These are phyloP conservation scores for Podaxis mareebaensis DNA, from an alignment of 768 basidiomycete species.

Conservation along the genomic window DNA sequence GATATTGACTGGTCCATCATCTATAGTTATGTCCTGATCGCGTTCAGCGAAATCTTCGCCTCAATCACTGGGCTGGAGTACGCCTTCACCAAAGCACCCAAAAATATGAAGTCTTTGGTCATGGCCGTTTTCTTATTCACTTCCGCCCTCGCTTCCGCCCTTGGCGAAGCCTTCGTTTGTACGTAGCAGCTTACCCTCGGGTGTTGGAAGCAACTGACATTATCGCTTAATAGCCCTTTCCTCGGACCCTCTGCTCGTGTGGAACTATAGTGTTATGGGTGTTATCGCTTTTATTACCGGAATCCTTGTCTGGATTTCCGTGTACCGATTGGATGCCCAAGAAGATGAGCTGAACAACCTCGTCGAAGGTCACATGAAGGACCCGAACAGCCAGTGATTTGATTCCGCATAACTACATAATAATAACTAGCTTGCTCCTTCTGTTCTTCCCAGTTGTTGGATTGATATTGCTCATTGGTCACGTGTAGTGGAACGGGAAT, in stretches of 20 bases:
- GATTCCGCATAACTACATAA: neutral
- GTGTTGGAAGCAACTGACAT: neutral
- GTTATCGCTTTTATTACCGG: constrained; percentile 56
- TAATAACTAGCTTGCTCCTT: neutral
- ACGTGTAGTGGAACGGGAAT: neutral
- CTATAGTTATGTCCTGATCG: constrained; percentile 62
- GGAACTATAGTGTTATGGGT: constrained; percentile 70
- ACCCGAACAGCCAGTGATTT: constrained; percentile 1
- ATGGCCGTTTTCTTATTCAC: constrained; percentile 69
- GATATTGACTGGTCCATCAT: neutral
- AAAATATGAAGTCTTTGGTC: constrained; percentile 85
- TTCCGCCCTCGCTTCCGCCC: constrained; percentile 57
- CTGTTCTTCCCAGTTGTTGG: neutral
- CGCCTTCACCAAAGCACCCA: constrained; percentile 90
- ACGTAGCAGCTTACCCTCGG: constrained; percentile 25
- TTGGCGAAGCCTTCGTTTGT: constrained; percentile 76
- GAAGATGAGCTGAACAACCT: constrained; percentile 64
- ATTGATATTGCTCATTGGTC: neutral
- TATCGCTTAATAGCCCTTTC: constrained; percentile 47
- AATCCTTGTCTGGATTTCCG: constrained; percentile 52
- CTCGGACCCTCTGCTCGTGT: constrained; percentile 69
- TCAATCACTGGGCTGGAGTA: constrained; percentile 85
- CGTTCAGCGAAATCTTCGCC: constrained; percentile 75
- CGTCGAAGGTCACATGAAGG: constrained; percentile 3
- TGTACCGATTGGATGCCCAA: constrained; percentile 56